Evolutionary conservation across 139 green algal genomes (phyloP).

Genomic region (Chlorella ohadii): DNA sequence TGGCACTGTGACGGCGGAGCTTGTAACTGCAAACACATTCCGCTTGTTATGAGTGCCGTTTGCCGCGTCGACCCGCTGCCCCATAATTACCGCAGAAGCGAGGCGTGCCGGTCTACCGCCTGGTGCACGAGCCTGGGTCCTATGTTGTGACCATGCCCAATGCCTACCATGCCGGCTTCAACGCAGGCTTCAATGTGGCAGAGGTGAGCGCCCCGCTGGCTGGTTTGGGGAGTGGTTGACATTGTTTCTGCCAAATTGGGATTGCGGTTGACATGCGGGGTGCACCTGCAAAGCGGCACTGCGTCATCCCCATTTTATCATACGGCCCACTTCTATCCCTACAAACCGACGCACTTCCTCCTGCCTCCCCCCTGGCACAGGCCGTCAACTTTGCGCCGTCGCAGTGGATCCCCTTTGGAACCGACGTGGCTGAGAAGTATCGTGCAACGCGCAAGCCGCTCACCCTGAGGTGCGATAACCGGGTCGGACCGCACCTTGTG

Average conservation of each 20-base stretch:
- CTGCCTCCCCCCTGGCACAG: slow-evolving; percentile 63
- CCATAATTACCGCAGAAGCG: slow-evolving; percentile 47
- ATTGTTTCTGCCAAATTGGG: no score
- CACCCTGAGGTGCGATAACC: slow-evolving; percentile 51
- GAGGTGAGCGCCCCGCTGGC: no score
- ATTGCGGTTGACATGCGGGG: no score
- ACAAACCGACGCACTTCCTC: not conserved
- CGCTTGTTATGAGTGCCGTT: no score
- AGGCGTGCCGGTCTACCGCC: slow-evolving; percentile 82
- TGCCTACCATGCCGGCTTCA: slow-evolving; percentile 90
- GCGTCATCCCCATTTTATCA: not conserved
- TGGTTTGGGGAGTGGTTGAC: no score
- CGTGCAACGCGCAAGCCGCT: slow-evolving; percentile 43
- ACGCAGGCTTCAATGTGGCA: slow-evolving; percentile 80
- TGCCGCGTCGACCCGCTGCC: no score
- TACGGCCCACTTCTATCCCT: no score
- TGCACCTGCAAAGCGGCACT: no score
- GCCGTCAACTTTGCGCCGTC: slow-evolving; percentile 92
- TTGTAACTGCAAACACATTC: no score
- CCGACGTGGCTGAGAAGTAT: slow-evolving; percentile 71
- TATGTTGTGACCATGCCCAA: slow-evolving; percentile 95
- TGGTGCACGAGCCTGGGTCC: slow-evolving; percentile 80
- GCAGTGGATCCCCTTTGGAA: slow-evolving; percentile 89
- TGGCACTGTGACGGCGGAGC: no score
- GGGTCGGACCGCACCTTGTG: no score